Conservation (phyloP, 2,329 filamentous ascomycete genomes). For the Colletotrichum sublineola region DNA sequence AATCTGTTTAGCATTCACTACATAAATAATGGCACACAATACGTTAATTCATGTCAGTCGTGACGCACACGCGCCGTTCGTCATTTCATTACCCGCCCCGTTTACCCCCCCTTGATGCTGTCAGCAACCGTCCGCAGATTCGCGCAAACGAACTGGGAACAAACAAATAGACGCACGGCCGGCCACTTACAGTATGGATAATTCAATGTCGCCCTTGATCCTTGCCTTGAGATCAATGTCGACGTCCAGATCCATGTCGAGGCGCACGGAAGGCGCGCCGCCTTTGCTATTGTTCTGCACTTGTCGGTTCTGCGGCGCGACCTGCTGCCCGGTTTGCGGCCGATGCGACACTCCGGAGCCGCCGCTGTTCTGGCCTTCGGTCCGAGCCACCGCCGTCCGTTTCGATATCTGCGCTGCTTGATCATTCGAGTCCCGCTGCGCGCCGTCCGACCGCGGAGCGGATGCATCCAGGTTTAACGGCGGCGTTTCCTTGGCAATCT, state of each 20-base stretch:
- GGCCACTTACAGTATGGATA: constrained; percentile 31
- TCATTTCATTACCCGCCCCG: neutral
- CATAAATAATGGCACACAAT: neutral
- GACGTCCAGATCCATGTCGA: constrained; percentile 40
- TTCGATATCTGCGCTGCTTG: neutral
- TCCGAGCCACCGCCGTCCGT: neutral
- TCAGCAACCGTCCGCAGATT: neutral
- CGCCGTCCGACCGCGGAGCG: neutral
- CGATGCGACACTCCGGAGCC: too few relatives aligned
- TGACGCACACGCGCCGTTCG: neutral
- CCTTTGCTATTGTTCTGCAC: constrained; percentile 21
- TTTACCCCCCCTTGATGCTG: neutral
- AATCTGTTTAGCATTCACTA: neutral
- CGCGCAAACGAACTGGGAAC: neutral
- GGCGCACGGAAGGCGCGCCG: constrained; percentile 30
- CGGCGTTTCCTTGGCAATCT: constrained; percentile 8
- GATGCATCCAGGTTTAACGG: neutral
- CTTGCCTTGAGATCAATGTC: constrained; percentile 41
- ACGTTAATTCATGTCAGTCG: neutral
- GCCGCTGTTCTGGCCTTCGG: neutral
- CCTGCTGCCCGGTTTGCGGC: constrained; percentile 6
- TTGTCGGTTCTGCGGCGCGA: constrained; percentile 21
- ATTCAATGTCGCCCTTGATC: constrained; percentile 30
- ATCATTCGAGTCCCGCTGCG: neutral
- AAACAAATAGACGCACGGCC: neutral